phyloP scores from a whole-genome alignment of 1,284 basidiomycete genomes.

The Rhodotorula mucilaginosa region DNA sequence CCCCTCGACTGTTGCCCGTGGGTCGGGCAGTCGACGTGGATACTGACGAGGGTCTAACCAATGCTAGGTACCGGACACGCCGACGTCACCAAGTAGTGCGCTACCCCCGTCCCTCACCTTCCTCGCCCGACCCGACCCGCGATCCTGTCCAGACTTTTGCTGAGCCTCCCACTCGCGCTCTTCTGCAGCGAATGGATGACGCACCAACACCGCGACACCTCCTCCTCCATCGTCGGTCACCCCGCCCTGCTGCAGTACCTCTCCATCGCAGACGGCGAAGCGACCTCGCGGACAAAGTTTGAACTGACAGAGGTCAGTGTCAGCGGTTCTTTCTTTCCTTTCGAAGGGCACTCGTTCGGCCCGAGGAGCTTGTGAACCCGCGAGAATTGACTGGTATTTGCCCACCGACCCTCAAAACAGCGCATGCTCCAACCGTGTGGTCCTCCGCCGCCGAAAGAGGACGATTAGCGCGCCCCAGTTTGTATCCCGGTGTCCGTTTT shows the following conservation, averaged over 20 bases:
- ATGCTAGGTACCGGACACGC: slow-evolving; percentile 67
- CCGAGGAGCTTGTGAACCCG: no score
- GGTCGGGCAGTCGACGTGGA: no score
- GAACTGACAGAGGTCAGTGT: slow-evolving; percentile 88
- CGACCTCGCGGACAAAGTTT: slow-evolving; percentile 83
- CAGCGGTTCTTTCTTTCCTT: neutral
- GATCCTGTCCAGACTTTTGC: neutral
- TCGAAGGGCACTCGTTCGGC: neutral
- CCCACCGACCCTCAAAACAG: slow-evolving; percentile 53
- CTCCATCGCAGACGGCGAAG: slow-evolving; percentile 89
- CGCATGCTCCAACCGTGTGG: slow-evolving; percentile 96
- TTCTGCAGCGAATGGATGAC: slow-evolving; percentile 85
- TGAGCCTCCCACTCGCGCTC: neutral
- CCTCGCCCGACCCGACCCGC: neutral
- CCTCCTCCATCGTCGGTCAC: slow-evolving; percentile 88
- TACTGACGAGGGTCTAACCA: no score
- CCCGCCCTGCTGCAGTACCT: slow-evolving; percentile 80
- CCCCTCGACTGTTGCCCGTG: no score
- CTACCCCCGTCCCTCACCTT: slow-evolving; percentile 35
- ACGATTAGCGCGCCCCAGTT: slow-evolving; percentile 49
- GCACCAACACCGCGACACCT: slow-evolving; percentile 93
- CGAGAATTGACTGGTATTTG: no score
- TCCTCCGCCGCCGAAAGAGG: slow-evolving; percentile 87
- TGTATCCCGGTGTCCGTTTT: neutral
- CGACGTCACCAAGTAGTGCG: slow-evolving; percentile 88